Evolutionary conservation across 2,329 filamentous ascomycete species (phyloP), one percentile per base, ranked within the genome.

Genomic region (Knufia fluminis): DNA sequence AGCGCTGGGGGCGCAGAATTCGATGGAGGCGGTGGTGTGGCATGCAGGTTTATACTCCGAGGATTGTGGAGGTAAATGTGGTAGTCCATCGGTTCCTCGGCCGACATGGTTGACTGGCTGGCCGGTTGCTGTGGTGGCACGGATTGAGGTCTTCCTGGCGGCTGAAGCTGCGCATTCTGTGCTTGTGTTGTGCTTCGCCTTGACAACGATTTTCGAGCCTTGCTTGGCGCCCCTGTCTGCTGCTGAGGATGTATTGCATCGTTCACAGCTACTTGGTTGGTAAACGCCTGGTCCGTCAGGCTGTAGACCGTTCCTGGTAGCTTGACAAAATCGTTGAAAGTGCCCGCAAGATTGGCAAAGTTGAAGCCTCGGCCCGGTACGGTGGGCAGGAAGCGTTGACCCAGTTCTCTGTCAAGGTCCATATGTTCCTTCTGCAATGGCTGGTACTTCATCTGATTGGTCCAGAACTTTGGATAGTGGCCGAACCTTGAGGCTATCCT

Each of bases 301-400:
- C 65, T 62, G 52, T 66, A 68, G 20, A 66, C 66, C 24, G 67
- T 68, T 3, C 70, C 70, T 4, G 70, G 69, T 65, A 73, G 66
- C 31, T 61, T 62, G 2, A 72, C 69, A 49, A 72, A 73, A 19
- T 71, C 65, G 39, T 73, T 69, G 33, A 73, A 64, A 7, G 59
- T 61, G 44, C 60, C 63, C 32, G 63, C 64, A 23, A 73, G 44
- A 9, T 62, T 62, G 3, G 70, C 70, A 57, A 73, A 74, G 50
- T 73, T 74, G 58, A 71, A 74, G 0, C 71, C 69, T 26, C 59
- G 61, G 3, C 53, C 57, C 2, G 59, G 56, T 14, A 61, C 57
- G 1, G 58, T 54, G 3, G 69, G 68, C 31, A 65, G 58, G 50
- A 74, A 73, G 4, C 64, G 60, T 52, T 74, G 71, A 1, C 71